Evolutionary conservation across 1,139 yeast genomes (phyloP), one percentile per base, ranked within the genome.

Genomic region (Yamadazyma atmosphaerica): DNA sequence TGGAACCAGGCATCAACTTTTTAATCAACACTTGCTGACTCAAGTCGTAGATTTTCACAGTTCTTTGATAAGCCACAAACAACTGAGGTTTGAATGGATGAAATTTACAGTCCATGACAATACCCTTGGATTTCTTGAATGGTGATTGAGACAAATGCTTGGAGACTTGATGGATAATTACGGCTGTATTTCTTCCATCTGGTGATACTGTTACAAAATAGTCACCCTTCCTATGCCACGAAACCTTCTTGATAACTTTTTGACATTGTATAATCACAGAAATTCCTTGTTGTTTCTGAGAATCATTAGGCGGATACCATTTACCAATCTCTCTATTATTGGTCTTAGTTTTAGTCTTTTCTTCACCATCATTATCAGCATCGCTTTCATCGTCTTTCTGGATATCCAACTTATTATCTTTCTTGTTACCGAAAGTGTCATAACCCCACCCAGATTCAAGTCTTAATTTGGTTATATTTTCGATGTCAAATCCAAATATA

Each of bases 201-300:
- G 98, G 98, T 10, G 96, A 82, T 16, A 88, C 95, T 3, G 95
- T 83, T 47, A 92, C 96, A 52, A 94, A 87, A 60, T 92, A 92
- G 67, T 92, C 98, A 56, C 98, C 99, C 56, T 86, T 85, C 61
- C 97, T 78, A 63, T 92, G 99, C 99, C 99, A 92, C 49, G 95
- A 79, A 13, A 92, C 54, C 56, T 83, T 85, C 66, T 88, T 89
- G 49, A 92, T 78, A 1, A 87, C 74, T 60, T 83, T 86, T 50
- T 79, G 74, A 45, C 83, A 76, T 44, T 92, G 80, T 22, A 87
- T 82, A 23, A 72, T 54, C 8, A 88, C 85, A 10, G 87, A 77
- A 30, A 90, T 81, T 36, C 95, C 96, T 47, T 77, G 72, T 35
- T 63, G 65, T 32, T 77, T 71, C 51, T 83, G 83, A 46, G 77